Evolutionary conservation across 192 early-diverging fungal species (phyloP).

Genomic region (Coemansia sp.): DNA sequence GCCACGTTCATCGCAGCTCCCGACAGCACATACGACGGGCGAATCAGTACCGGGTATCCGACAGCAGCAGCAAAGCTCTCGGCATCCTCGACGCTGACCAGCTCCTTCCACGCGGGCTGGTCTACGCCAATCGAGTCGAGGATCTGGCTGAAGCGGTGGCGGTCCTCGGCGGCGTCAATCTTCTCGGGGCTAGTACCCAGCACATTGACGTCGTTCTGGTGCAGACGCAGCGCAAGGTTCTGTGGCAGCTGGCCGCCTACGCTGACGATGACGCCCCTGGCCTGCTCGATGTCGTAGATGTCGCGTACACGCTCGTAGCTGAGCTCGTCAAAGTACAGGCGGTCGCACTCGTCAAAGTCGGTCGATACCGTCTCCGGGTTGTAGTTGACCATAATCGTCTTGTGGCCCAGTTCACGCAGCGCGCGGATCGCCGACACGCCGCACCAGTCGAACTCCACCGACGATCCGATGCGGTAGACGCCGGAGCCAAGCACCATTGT

Average conservation of each 20-base stretch:
- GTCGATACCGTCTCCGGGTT: slow-evolving; percentile 99
- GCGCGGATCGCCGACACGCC: slow-evolving; percentile 77
- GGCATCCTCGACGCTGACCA: slow-evolving; percentile 80
- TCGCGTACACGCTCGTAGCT: slow-evolving; percentile 93
- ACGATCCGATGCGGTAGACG: slow-evolving; percentile 95
- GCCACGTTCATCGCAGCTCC: slow-evolving; percentile 98
- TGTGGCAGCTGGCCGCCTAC: slow-evolving; percentile 96
- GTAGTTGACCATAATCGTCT: slow-evolving; percentile 98
- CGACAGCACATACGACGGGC: slow-evolving; percentile 95
- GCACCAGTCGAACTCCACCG: slow-evolving; percentile 98
- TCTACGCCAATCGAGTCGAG: slow-evolving; percentile 92
- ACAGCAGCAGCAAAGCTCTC: slow-evolving; percentile 79
- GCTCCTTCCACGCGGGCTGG: slow-evolving; percentile 96
- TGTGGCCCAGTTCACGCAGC: slow-evolving; percentile 74
- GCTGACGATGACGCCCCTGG: slow-evolving; percentile 83
- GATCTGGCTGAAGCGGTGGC: slow-evolving; percentile 91
- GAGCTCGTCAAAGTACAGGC: slow-evolving; percentile 98
- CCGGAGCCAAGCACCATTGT: slow-evolving; percentile 96
- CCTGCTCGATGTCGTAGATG: slow-evolving; percentile 86
- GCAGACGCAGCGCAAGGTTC: slow-evolving; percentile 89
- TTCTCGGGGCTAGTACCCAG: slow-evolving; percentile 87
- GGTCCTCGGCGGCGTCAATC: slow-evolving; percentile 93
- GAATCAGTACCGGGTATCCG: slow-evolving; percentile 90
- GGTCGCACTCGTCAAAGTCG: slow-evolving; percentile 97
- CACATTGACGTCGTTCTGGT: slow-evolving; percentile 73